Conservation (phyloP, 768 basidiomycete genomes). For the Candolleomyces aberdarensis region DNA sequence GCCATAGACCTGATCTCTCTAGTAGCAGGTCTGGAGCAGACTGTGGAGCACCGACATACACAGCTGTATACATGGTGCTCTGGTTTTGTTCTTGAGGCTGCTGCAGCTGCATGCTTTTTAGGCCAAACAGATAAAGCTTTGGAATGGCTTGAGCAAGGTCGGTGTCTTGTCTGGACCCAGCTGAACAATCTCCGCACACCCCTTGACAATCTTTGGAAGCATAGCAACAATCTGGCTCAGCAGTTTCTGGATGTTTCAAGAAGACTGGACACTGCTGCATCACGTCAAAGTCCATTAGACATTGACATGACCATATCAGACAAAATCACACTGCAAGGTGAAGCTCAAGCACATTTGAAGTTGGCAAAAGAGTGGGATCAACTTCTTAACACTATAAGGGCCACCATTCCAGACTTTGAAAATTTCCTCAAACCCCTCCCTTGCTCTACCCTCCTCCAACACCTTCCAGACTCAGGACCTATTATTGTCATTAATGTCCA, state of each 20-base stretch:
- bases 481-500: constrained; percentile 19
- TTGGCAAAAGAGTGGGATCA: constrained; percentile 17
- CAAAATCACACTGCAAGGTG: constrained; percentile 12
- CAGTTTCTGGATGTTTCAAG: constrained; percentile 10
- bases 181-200: constrained; percentile 11
- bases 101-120: constrained; percentile 20
- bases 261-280: constrained; percentile 9
- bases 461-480: constrained; percentile 14
- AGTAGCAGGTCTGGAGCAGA: constrained; percentile 8
- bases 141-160: constrained; percentile 30
- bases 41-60: background rate
- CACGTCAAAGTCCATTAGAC: background rate
- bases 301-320: background rate
- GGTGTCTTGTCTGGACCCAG: constrained; percentile 16
- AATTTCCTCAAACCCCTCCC: constrained; percentile 17
- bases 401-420: constrained; percentile 11
- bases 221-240: constrained; percentile 11
- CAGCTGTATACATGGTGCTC: background rate
- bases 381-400: constrained; percentile 11
- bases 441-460: constrained; percentile 3
- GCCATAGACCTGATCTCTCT: too few species aligned
- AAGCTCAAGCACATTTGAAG: constrained; percentile 10
- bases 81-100: constrained; percentile 13
- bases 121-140: constrained; percentile 21
- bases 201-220: constrained; percentile 10